Percentiles rank a stretch among this genome's conserved stretches.
Conservation (phyloP, 257 asterid genomes). For the Solanum tarijense region DNA sequence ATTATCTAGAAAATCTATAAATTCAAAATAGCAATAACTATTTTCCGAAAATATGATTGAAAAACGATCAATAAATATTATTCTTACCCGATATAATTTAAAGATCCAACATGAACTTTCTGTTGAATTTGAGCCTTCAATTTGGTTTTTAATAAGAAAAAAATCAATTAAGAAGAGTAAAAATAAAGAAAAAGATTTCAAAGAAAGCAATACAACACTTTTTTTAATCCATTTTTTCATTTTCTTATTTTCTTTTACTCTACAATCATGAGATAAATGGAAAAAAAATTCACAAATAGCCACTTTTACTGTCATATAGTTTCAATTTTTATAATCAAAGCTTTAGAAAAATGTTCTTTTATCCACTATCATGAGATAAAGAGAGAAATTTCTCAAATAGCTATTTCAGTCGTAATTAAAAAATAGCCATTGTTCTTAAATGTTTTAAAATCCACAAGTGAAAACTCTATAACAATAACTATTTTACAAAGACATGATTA, state of each 20-base stretch:
- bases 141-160: too few relatives aligned
- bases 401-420: too few relatives aligned
- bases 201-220: background rate
- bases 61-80: background rate
- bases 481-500: background rate
- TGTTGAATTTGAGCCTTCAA: too few relatives aligned
- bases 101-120: background rate
- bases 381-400: background rate
- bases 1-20: background rate
- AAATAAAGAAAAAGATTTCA: background rate
- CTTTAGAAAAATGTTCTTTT: too few relatives aligned
- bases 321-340: too few relatives aligned
- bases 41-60: background rate
- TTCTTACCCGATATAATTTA: background rate
- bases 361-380: too few relatives aligned
- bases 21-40: background rate
- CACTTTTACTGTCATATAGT: background rate
- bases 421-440: too few relatives aligned
- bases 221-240: background rate
- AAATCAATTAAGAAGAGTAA: background rate
- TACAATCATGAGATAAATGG: background rate
- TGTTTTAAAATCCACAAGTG: too few relatives aligned
- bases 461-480: background rate
- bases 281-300: too few relatives aligned
- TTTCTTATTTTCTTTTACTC: background rate